A percentile compares a stretch with the other conserved stretches of the same genome.
Evolutionary conservation across 116 monocot genomes (phyloP).

Genomic region (Thalassia testudinum): DNA sequence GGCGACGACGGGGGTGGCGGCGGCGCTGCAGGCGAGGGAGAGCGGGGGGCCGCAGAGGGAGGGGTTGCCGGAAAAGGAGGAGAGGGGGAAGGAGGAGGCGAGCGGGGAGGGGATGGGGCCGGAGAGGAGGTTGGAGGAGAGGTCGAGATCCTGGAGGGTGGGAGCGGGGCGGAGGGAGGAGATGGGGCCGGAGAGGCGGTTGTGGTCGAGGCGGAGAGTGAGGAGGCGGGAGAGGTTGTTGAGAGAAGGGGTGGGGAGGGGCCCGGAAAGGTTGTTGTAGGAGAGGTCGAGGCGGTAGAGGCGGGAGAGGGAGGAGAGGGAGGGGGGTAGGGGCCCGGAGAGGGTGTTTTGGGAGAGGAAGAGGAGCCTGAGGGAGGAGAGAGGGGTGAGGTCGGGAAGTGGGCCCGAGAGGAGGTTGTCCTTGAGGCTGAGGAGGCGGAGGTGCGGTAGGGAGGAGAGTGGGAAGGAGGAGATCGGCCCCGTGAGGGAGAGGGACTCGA

Average conservation of each 20-base stretch:
- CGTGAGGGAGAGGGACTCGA: constrained; percentile 44
- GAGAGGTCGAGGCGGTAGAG: constrained; percentile 71
- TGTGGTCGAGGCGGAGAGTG: constrained; percentile 57
- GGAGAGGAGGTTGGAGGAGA: constrained; percentile 44
- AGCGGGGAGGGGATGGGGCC: constrained; percentile 50
- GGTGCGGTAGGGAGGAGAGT: constrained; percentile 13
- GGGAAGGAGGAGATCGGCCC: constrained; percentile 11
- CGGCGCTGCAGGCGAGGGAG: constrained; percentile 14
- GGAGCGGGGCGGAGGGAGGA: constrained; percentile 23
- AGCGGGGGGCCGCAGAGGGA: constrained; percentile 64
- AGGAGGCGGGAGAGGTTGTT: constrained; percentile 28
- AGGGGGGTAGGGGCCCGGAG: constrained; percentile 48
- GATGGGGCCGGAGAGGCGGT: constrained; percentile 45
- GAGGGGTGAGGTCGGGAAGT: constrained; percentile 5
- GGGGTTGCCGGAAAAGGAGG: constrained; percentile 42
- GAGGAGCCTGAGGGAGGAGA: constrained; percentile 48
- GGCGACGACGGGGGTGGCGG: background rate
- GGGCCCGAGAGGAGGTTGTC: constrained; percentile 36
- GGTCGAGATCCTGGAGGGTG: constrained; percentile 47
- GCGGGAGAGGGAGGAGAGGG: constrained; percentile 24
- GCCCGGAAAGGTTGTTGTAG: constrained; percentile 49
- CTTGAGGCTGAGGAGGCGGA: constrained; percentile 57
- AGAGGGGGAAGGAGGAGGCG: constrained; percentile 30
- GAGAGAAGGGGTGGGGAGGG: constrained; percentile 29
- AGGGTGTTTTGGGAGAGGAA: constrained; percentile 59